Percentiles rank a stretch among this genome's conserved stretches.
These are phyloP conservation scores for Kewa caespitosa DNA, from an alignment of 179 eudicot species.

Conservation along the genomic window DNA sequence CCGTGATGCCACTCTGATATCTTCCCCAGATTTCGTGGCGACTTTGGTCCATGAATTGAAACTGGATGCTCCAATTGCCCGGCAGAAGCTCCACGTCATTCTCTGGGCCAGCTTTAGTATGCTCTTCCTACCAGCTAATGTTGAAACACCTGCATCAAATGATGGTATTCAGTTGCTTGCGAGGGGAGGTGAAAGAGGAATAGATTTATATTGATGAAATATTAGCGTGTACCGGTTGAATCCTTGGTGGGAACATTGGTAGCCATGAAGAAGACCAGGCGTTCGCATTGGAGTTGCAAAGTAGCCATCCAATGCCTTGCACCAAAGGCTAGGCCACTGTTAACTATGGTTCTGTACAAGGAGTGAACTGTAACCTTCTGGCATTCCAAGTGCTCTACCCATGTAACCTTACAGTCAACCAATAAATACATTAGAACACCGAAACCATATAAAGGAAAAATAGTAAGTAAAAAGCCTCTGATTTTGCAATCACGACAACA, in stretches of 20 bases:
- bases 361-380: conserved; percentile 64
- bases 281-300: conserved; percentile 86
- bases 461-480: neutral
- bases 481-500: neutral
- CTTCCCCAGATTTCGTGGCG: conserved; percentile 75
- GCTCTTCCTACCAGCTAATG: conserved; percentile 94
- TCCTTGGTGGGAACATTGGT: conserved; percentile 95
- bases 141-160: conserved; percentile 60
- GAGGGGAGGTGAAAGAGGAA: too few species aligned
- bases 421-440: neutral
- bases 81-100: conserved; percentile 82
- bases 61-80: conserved; percentile 83
- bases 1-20: conserved; percentile 73
- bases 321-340: conserved; percentile 89
- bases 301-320: conserved; percentile 94
- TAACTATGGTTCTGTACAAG: conserved; percentile 71
- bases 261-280: conserved; percentile 85
- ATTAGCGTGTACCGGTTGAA: conserved; percentile 56
- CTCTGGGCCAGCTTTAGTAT: conserved; percentile 82
- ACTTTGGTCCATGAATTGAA: conserved; percentile 78
- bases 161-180: conserved; percentile 1
- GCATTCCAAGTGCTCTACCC: conserved; percentile 95
- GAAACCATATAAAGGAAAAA: too few species aligned
- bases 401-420: conserved; percentile 59
- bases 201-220: neutral